Conservation (phyloP, 768 basidiomycete genomes). For the Chlorophyllum brunneum region DNA sequence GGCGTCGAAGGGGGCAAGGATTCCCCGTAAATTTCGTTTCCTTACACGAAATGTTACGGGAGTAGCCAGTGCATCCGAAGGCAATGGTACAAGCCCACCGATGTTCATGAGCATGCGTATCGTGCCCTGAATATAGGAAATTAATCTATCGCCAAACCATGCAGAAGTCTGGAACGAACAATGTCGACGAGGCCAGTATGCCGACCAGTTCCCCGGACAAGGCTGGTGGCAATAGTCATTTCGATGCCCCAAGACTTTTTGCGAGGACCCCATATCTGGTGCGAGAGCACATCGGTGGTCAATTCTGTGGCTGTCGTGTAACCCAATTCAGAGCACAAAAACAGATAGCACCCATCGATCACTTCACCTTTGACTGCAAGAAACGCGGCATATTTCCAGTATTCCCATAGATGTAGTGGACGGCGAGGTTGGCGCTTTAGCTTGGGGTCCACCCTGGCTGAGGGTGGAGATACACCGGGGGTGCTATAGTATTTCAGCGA, state of each 20-base stretch:
- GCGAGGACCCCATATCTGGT: constrained; percentile 84
- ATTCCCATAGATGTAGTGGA: constrained; percentile 62
- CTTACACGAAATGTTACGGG: constrained; percentile 89
- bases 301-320: constrained; percentile 36
- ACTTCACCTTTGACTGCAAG: constrained; percentile 61
- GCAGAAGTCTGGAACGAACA: constrained; percentile 34
- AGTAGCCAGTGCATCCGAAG: constrained; percentile 90
- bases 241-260: constrained; percentile 91
- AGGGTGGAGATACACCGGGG: constrained; percentile 69
- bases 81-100: constrained; percentile 77
- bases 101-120: constrained; percentile 71
- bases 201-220: constrained; percentile 80
- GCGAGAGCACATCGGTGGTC: constrained; percentile 67
- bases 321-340: constrained; percentile 1
- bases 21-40: constrained; percentile 68
- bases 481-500: constrained; percentile 56
- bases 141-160: not conserved
- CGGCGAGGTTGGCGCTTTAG: constrained; percentile 54
- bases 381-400: constrained; percentile 69
- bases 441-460: constrained; percentile 65
- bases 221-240: constrained; percentile 84
- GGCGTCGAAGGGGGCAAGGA: constrained; percentile 72
- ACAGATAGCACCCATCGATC: not conserved
- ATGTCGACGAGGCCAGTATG: constrained; percentile 86
- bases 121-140: constrained; percentile 31